Evolutionary conservation across 2,329 filamentous ascomycete genomes (phyloP), one percentile per base, ranked within the genome.

Genomic region (Aphanocladium album): DNA sequence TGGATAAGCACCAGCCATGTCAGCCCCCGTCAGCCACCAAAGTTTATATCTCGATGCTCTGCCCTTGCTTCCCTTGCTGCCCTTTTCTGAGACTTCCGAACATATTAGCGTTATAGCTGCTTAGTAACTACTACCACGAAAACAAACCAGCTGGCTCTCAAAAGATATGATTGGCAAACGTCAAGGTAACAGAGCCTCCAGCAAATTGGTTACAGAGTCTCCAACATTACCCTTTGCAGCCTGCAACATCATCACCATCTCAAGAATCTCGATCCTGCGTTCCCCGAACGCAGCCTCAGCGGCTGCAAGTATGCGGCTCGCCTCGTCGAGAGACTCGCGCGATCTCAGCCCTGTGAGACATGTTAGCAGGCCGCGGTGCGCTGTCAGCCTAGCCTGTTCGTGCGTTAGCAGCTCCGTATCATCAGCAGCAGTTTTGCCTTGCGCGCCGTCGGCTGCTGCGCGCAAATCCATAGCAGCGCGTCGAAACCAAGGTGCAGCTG

Each of bases 241-340:
- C 30, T 60, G 50, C 19, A 60, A 25, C 27, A 30, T n/a, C 8
- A 49, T 49, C 9, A 51, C 25, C 57, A 60, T 60, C 27, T 53
- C 57, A 19, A 60, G 41, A 11, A 60, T 49, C 17, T 53, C 49
- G 5, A 53, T 11, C 14, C 30, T 27, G 3, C 49, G 37, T 8
- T 46, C 19, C 3, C 57, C 39, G 17, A 60, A 60, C 16, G 53
- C 49, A 16, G 19, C 41, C 23, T 53, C 25, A 8, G 57, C 39
- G 1, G 21, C 16, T 16, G 5, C 12, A 5, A 54, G 39, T 7
- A 60, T 17, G 4, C 23, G 23, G 19, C 4, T 30, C 2, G 57
- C 57, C 30, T 60, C 57, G 0, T 41, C 37, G 3, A 60, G 30
- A 1, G 57, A 19, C 11, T 27, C 41, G 5, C 25, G 37, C 5